Conservation (phyloP, 2,329 filamentous ascomycete genomes). For the Elsinoe australis region DNA sequence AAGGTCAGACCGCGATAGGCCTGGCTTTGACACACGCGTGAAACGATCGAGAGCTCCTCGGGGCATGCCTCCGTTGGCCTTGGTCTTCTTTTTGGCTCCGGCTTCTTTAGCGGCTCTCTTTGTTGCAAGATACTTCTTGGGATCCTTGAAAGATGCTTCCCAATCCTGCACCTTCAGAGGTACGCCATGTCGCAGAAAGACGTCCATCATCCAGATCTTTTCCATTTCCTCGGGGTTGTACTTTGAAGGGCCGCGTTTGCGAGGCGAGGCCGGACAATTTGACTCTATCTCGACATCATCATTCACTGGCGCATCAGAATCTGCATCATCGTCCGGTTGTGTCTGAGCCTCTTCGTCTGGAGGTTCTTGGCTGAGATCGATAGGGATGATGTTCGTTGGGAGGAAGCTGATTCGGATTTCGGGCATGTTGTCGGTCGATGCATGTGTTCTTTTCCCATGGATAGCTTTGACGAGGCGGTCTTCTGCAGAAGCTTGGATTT, state of each 20-base stretch:
- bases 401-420: conserved; percentile 74
- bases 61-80: conserved; percentile 20
- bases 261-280: conserved; percentile 31
- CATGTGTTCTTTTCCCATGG: conserved; percentile 59
- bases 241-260: conserved; percentile 36
- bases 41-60: conserved; percentile 21
- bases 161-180: conserved; percentile 60
- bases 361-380: conserved; percentile 67
- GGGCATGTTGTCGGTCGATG: conserved; percentile 63
- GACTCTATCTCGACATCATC: conserved; percentile 27
- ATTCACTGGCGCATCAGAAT: conserved; percentile 26
- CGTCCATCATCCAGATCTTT: conserved; percentile 61
- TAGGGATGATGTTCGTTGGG: conserved; percentile 66
- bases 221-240: conserved; percentile 62
- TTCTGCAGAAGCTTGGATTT: conserved; percentile 41
- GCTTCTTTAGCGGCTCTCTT: conserved; percentile 24
- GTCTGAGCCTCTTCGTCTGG: conserved; percentile 57
- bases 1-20: conserved; percentile 1
- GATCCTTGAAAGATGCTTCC: conserved; percentile 40
- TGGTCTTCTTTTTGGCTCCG: conserved; percentile 14
- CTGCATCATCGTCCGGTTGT: conserved; percentile 31
- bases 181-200: conserved; percentile 55
- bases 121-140: conserved; percentile 25
- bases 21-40: conserved; percentile 20
- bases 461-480: conserved; percentile 56